Percentiles rank a stretch among this genome's conserved stretches.
Evolutionary conservation across 805 yeast genomes (phyloP).

Genomic region (Myxozyma geophila): DNA sequence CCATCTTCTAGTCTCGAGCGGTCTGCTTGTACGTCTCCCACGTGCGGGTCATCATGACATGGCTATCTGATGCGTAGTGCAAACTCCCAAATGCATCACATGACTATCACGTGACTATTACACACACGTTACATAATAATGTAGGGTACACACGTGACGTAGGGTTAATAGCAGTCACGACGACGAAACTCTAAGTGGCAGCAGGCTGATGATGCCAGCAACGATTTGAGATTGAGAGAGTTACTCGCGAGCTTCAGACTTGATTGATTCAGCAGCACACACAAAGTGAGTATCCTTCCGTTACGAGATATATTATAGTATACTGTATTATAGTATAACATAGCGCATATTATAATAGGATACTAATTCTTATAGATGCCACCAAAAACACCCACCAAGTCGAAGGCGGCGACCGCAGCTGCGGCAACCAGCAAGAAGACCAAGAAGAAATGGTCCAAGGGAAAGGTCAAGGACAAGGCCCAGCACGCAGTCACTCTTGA

Average conservation of each 20-base stretch:
- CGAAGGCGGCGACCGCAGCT: constrained; percentile 31
- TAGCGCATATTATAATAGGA: no score
- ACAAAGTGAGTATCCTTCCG: constrained; percentile 8
- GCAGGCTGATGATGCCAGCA: neutral
- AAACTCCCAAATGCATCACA: neutral
- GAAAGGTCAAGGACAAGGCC: constrained; percentile 99
- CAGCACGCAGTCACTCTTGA: constrained; percentile 96
- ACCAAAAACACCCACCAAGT: constrained; percentile 30
- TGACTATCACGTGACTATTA: neutral
- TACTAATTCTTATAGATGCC: constrained; percentile 24
- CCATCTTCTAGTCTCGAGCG: constrained; percentile 49
- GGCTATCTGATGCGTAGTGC: neutral
- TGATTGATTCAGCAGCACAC: neutral
- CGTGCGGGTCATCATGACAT: no score
- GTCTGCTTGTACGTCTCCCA: no score
- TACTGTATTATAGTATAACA: no score
- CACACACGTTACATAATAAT: neutral
- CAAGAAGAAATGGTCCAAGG: constrained; percentile 99
- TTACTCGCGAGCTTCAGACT: no score
- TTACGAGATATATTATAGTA: no score
- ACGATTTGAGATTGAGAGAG: neutral
- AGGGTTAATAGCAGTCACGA: neutral
- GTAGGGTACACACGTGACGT: neutral
- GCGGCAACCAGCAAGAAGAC: constrained; percentile 38
- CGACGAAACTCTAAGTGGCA: neutral